Evolutionary conservation across 1,139 yeast species (phyloP), one percentile per base, ranked within the genome.

Genomic region (Pichia sp.): DNA sequence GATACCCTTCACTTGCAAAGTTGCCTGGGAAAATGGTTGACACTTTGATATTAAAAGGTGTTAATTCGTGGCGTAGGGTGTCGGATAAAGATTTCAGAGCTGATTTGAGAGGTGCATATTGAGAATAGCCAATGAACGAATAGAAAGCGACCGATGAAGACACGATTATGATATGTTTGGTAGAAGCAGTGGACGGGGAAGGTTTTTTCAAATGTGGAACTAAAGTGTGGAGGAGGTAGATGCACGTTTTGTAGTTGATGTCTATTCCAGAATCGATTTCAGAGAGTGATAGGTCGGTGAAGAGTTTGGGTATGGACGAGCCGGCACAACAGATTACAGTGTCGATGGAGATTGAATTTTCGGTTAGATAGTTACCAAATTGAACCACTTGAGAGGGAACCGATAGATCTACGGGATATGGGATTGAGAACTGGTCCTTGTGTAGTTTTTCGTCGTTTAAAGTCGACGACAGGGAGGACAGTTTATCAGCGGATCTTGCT

Each of bases 81-180:
- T 85, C 85, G 0, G 91, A 84, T 38, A 95, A 71, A 0, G 95
- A 73, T 60, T 87, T 76, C 13, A 93, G 67, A 0, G 97, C 96
- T 0, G 89, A 83, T 67, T 95, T 95, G 60, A 83, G 69, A 0
- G 99, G 99, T 0, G 93, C 93, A 65, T 95, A 95, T 61, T 89
- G 93, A 0, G 82, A 75, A 66, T 95, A 95, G 0, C 99, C 99
- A 47, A 90, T 87, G 63, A 93, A 84, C 5, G 97, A 89, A 71
- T 81, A 91, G 60, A 85, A 81, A 2, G 95, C 89, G 5, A 85
- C 82, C 8, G 84, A 86, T 1, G 96, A 88, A 0, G 96, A 86
- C 61, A 90, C 82, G 43, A 88, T 73, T 5, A 93, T 76, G 8
- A 95, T 68, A 61, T 87, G 91, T 48, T 91, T 73, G 25, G 53